phyloP scores from a whole-genome alignment of 495 filamentous ascomycete species.

The Talaromyces proteolyticus region DNA sequence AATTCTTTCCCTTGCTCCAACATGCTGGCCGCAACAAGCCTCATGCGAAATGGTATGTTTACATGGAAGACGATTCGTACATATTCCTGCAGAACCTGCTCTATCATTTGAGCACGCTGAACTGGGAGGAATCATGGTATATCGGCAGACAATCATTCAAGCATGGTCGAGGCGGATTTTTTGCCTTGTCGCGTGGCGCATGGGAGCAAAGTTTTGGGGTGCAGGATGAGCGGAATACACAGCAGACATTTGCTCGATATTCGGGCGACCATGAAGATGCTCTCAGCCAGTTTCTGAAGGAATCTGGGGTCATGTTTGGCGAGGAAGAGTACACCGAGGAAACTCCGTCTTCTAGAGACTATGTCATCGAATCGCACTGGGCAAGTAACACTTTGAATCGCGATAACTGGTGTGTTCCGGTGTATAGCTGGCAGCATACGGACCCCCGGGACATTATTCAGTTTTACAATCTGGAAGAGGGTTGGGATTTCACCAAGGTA shows the following conservation, averaged over 20 bases:
- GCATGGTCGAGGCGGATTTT: slow-evolving; percentile 46
- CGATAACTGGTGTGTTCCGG: slow-evolving; percentile 40
- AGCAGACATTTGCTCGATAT: slow-evolving; percentile 23
- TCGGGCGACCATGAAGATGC: slow-evolving; percentile 47
- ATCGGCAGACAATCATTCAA: slow-evolving; percentile 44
- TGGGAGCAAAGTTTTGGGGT: slow-evolving; percentile 33
- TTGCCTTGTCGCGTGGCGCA: slow-evolving; percentile 46
- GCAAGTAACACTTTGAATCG: slow-evolving; percentile 23
- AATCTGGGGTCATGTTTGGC: slow-evolving; percentile 34
- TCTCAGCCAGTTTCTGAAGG: slow-evolving; percentile 39
- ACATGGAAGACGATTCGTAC: slow-evolving; percentile 57
- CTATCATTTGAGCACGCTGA: slow-evolving; percentile 39
- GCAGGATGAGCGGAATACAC: slow-evolving; percentile 26
- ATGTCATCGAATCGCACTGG: slow-evolving; percentile 31
- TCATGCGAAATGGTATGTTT: slow-evolving; percentile 53
- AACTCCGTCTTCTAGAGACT: no score
- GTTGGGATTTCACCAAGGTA: slow-evolving; percentile 16
- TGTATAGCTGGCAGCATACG: slow-evolving; percentile 44
- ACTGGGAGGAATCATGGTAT: slow-evolving; percentile 40
- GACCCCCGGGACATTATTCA: slow-evolving; percentile 19
- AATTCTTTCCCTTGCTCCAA: slow-evolving; percentile 38
- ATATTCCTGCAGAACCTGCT: slow-evolving; percentile 51
- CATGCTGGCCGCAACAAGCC: slow-evolving; percentile 33
- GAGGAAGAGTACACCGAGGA: slow-evolving; percentile 29
- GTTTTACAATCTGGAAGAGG: slow-evolving; percentile 17